Evolutionary conservation across 805 yeast species (phyloP).

Genomic region (Tetrapisispora fleetii): DNA sequence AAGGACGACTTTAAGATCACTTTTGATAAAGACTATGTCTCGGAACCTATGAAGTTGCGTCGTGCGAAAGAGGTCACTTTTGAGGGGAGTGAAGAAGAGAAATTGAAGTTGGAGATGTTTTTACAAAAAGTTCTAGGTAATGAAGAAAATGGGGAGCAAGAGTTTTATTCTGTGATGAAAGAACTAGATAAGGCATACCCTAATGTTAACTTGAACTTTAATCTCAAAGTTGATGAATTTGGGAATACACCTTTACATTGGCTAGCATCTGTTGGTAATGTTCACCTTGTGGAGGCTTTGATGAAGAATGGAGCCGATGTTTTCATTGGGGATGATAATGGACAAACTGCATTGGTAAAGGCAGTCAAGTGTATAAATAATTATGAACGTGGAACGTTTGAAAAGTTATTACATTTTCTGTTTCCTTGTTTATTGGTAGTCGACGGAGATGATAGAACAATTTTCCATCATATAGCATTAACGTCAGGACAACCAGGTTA

Average conservation of each 20-base stretch:
- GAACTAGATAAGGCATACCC: conserved; percentile 21
- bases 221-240: conserved; percentile 82
- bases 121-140: conserved; percentile 25
- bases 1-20: neutral
- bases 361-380: conserved; percentile 68
- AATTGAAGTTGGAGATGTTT: conserved; percentile 24
- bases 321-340: conserved; percentile 58
- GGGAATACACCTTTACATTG: conserved; percentile 94
- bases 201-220: conserved; percentile 39
- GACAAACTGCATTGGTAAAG: conserved; percentile 80
- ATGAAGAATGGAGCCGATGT: conserved; percentile 61
- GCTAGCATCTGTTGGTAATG: conserved; percentile 86
- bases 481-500: conserved; percentile 73
- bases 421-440: conserved; percentile 62
- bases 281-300: conserved; percentile 56
- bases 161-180: conserved; percentile 5
- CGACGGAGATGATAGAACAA: conserved; percentile 66
- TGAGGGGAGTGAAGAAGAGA: conserved; percentile 1
- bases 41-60: conserved; percentile 21
- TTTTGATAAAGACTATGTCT: conserved; percentile 13
- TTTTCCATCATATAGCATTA: conserved; percentile 77
- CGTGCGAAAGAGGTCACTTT: neutral
- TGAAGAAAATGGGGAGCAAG: conserved; percentile 8
- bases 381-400: conserved; percentile 69
- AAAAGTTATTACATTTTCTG: conserved; percentile 54